These are phyloP conservation scores for Fusarium floridanum DNA, from an alignment of 2,329 filamentous ascomycete species.

Conservation along the genomic window DNA sequence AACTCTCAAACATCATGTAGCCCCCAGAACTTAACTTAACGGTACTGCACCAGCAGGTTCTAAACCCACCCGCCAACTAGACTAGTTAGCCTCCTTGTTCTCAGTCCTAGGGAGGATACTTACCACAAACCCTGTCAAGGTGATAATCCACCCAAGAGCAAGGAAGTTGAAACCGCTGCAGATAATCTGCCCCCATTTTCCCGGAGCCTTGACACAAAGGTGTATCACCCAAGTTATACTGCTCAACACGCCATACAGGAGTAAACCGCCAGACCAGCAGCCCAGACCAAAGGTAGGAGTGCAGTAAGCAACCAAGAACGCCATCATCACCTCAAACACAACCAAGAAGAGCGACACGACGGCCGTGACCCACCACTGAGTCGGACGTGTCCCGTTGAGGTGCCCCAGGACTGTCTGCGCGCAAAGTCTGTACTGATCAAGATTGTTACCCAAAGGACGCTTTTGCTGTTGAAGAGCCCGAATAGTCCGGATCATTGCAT, in stretches of 20 bases:
- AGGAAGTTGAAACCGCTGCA: neutral
- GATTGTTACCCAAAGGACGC: neutral
- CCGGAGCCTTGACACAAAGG: neutral
- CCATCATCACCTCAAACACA: neutral
- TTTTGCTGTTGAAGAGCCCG: neutral
- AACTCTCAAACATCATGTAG: neutral
- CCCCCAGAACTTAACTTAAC: neutral
- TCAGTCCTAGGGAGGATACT: neutral
- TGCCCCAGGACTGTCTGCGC: neutral
- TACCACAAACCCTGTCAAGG: neutral
- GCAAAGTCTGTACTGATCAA: neutral
- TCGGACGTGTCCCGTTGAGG: neutral
- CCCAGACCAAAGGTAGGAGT: neutral
- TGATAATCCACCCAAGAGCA: neutral
- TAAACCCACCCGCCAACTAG: neutral
- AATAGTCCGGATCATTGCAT: neutral
- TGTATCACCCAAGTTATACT: neutral
- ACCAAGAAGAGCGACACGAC: neutral
- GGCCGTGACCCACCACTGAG: neutral
- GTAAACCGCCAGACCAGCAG: neutral
- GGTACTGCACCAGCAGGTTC: neutral
- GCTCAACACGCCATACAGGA: neutral
- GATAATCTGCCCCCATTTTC: neutral
- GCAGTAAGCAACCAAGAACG: neutral
- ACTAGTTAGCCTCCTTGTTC: neutral